Evolutionary conservation across 2,329 filamentous ascomycete species (phyloP).

Genomic region (Neonectria neomacrospora): DNA sequence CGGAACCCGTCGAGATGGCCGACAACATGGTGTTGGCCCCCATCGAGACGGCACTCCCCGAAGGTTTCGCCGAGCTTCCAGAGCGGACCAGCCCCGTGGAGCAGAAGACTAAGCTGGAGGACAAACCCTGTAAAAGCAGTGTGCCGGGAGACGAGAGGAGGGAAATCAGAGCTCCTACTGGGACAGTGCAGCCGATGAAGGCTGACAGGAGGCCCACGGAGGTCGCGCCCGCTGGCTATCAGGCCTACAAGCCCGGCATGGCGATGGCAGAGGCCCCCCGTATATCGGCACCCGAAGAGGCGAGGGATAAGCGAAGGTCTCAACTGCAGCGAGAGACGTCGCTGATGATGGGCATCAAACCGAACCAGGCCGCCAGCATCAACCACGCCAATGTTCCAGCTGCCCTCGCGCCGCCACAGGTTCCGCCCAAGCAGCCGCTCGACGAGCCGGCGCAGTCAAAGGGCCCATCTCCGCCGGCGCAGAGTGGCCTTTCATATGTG

Average conservation of each 20-base stretch:
- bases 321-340: conserved; percentile 42
- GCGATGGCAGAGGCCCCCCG: conserved; percentile 17
- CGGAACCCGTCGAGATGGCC: conserved; percentile 58
- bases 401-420: conserved; percentile 39
- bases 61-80: conserved; percentile 53
- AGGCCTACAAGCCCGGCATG: conserved; percentile 32
- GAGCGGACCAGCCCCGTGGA: conserved; percentile 48
- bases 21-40: conserved; percentile 52
- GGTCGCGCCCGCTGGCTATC: conserved; percentile 18
- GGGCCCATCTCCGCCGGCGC: conserved; percentile 14
- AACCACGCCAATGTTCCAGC: conserved; percentile 35
- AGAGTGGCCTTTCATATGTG: conserved; percentile 31
- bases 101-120: conserved; percentile 33
- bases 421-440: conserved; percentile 34
- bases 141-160: conserved; percentile 26
- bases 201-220: conserved; percentile 23
- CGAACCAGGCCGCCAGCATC: conserved; percentile 33
- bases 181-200: conserved; percentile 26
- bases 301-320: conserved; percentile 25
- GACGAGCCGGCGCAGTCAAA: conserved; percentile 20
- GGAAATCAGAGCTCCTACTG: not conserved
- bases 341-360: conserved; percentile 38
- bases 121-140: conserved; percentile 24
- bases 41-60: conserved; percentile 46
- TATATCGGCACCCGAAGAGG: conserved; percentile 20